Base-by-base conservation (phyloP, 306 rosid species). In the Adenanthera pavonina region DNA sequence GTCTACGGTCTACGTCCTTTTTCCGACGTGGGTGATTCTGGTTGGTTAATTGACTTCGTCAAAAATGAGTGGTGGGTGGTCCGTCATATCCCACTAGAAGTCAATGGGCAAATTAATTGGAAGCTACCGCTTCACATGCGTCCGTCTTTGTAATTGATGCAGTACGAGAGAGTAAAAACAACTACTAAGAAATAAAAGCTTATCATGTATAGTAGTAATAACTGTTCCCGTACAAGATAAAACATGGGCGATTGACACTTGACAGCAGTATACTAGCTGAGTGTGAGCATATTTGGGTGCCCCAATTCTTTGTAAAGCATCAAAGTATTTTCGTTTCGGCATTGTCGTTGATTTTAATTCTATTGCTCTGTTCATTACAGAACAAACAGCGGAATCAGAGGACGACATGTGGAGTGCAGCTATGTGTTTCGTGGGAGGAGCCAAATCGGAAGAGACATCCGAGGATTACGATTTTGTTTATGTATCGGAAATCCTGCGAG, bases 401-500 rank as follows among this genome's bases (percentile, higher is more conserved):
- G 98, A 92, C 14, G 97, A 93, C 57, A 83, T 70, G 36, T 93
- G 98, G 94, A 83, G 86, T 35, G 82, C 83, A 9, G 78, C 84
- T 7, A 48, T 89, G 65, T 88, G 81, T 49, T 81, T 71, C 36
- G 47, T 85, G 2, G 98, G 89, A 64, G 94, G 88, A 57, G 87
- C 84, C 3, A 84, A 82, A 51, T 84, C 81, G 0, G 89, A 85
- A 52, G 90, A 83, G 13, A 83, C 81, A 36, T 51, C 88, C 7
- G 90, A 87, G 20, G 97, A 92, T 47, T 64, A 85, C 38, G 98
- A 93, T 76, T 88, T 88, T 4, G 77, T 82, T 34, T 95, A 95
- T 59, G 88, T 93, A 7, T 90, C 91, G 25, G 93, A 95, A 84
- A 84, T 95, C 56, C 84, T 95, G 16, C 86, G 85, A 1, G 98